Base-by-base conservation (phyloP, 2,329 filamentous ascomycete genomes). In the Magnaporthiopsis incrustans region DNA sequence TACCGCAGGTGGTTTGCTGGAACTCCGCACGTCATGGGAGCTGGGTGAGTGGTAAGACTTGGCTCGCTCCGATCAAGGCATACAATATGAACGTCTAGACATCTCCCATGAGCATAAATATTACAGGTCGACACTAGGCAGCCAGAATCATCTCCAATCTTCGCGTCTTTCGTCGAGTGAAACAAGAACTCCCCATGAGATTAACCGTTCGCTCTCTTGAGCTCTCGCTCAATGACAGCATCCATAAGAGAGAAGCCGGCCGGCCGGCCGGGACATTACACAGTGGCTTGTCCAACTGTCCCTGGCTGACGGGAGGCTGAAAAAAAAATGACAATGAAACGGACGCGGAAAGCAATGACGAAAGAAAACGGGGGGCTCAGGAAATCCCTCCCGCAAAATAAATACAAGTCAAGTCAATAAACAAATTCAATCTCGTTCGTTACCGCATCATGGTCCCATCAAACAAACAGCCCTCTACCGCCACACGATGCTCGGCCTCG, bases 401-500 rank as follows among this genome's bases (percentile, higher is more conserved):
- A 53, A 53, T 53, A 53, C 44, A 38, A 14, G 4, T 5, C 15
- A 38, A 18, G 35, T 38, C 35, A 18, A 38, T 38, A 38, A 38
- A 38, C 35, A 53, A 53, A 53, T n/a, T n/a, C 22, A 53, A 53
- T 53, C 44, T 53, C 44, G 44, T 22, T 53, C 44, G 44, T 53
- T 53, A 10, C 4, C 44, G 44, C 44, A 53, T 53, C 7, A 53
- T 53, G 18, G 5, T 30, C 27, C 27, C 33, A 53, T 53, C 44
- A 30, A 5, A 18, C 44, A 4, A 18, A 53, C 44, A 15, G 18
- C 22, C 7, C 44, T 53, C 44, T 53, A 71, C 60, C 70, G 66
- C 70, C 70, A 71, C 7, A 65, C 67, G n/a, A 70, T 65, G 22
- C 66, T 69, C n/a, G 67, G 59, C 60, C 70, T 66, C 65, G 66